Evolutionary conservation across 225 moss, liverwort and hornwort genomes (phyloP), one percentile per base, ranked within the genome.

Genomic region (Rhytidiadelphus loreus): DNA sequence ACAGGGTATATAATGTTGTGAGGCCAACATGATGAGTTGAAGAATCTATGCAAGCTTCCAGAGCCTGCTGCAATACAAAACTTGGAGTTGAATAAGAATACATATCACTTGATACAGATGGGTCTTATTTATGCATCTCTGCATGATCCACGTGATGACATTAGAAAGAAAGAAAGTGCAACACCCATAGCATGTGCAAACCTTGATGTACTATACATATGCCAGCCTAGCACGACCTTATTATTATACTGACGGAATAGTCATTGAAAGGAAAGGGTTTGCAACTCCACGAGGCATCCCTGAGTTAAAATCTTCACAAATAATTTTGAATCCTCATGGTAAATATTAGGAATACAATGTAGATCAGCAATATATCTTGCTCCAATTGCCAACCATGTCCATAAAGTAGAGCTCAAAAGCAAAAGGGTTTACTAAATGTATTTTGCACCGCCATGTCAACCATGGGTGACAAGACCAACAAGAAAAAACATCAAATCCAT

Each of bases 81-180:
- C 68, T 65, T 68, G 87, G 60, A 89, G 76, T 81, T 82, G 87
- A 81, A 84, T n/a, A 82, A 84, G 44, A 77, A 60, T 62, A 63
- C 10, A 48, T 46, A 48, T 50, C 64, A 39, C 37, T n/a, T 64
- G 82, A 53, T 83, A 84, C 57, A 44, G 64, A 46, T 21, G 29
- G 64, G 77, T 75, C 56, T 78, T 58, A 62, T 29, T 89, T 88
- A 91, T 84, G 88, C 81, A 90, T 88, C 75, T 91, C 93, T 93
- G 93, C 93, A 91, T 88, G 76, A n/a, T 91, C 86, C 91, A 93
- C 91, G 16, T 86, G 50, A 64, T 86, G 50, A 44, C 41, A 87
- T 91, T 84, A 93, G 93, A 89, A 89, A 78, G 39, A 82, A 39
- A 81, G 64, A 24, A 33, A 52, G 28, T 26, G n/a, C 33, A 56